Conservation (phyloP, 768 basidiomycete species). For the Trichaptum fuscoviolaceum region DNA sequence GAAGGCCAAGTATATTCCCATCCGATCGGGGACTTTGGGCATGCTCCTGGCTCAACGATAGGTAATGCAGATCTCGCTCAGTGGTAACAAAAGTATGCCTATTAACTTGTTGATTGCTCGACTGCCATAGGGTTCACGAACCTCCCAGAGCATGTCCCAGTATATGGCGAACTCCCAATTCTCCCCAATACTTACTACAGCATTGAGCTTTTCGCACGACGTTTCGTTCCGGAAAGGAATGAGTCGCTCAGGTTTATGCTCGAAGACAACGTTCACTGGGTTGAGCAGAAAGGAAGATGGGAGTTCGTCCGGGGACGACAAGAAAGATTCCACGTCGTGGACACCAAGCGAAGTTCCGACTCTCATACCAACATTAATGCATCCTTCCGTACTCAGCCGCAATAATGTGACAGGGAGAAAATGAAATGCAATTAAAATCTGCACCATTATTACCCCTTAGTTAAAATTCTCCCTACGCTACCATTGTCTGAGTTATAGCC, state of each 20-base stretch:
- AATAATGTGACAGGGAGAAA: background rate
- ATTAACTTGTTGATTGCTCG: background rate
- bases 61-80: slow-evolving; percentile 27
- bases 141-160: slow-evolving; percentile 38
- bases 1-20: slow-evolving; percentile 47
- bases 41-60: slow-evolving; percentile 46
- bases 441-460: too few species aligned
- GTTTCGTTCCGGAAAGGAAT: slow-evolving; percentile 44
- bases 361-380: background rate
- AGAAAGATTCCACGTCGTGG: slow-evolving; percentile 41
- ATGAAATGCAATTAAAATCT: too few species aligned
- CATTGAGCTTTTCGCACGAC: slow-evolving; percentile 47
- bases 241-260: slow-evolving; percentile 39
- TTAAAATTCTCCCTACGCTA: too few species aligned
- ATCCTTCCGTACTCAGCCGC: background rate
- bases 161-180: slow-evolving; percentile 42
- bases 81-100: slow-evolving; percentile 2
- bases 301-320: slow-evolving; percentile 46
- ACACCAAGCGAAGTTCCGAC: slow-evolving; percentile 6
- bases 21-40: slow-evolving; percentile 54
- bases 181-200: slow-evolving; percentile 48
- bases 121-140: slow-evolving; percentile 37
- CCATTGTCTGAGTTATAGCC: too few species aligned
- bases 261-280: slow-evolving; percentile 43
- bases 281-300: slow-evolving; percentile 33